Percentiles rank a stretch among this genome's conserved stretches.
Conservation (phyloP, 805 yeast species). For the Myxozyma mucilagina region DNA sequence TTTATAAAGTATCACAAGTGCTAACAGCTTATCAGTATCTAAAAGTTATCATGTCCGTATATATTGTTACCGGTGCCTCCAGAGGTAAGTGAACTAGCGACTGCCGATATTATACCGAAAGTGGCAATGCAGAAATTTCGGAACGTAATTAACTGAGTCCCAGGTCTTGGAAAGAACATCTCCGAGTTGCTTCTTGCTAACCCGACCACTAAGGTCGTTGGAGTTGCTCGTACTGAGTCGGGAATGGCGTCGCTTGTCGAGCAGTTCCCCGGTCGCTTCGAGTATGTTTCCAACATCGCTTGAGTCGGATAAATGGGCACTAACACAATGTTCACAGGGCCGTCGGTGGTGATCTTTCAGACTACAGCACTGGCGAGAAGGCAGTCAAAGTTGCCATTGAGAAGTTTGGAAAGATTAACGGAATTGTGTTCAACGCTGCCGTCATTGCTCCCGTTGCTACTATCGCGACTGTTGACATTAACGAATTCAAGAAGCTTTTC, state of each 20-base stretch:
- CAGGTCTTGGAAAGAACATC: slow-evolving; percentile 80
- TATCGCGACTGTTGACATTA: slow-evolving; percentile 52
- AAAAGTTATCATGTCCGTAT: slow-evolving; percentile 23
- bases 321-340: slow-evolving; percentile 29
- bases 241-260: slow-evolving; percentile 48
- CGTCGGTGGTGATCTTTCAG: slow-evolving; percentile 57
- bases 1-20: too few relatives aligned
- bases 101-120: background rate
- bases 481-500: slow-evolving; percentile 62
- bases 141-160: too few relatives aligned
- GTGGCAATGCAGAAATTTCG: too few relatives aligned
- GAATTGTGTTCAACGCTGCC: slow-evolving; percentile 70
- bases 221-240: slow-evolving; percentile 67
- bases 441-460: slow-evolving; percentile 72
- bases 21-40: background rate
- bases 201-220: slow-evolving; percentile 53
- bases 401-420: slow-evolving; percentile 53
- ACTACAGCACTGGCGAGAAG: slow-evolving; percentile 39
- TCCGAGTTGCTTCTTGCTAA: slow-evolving; percentile 51
- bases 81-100: slow-evolving; percentile 34
- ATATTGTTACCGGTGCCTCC: slow-evolving; percentile 44
- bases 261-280: slow-evolving; percentile 42
- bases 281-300: slow-evolving; percentile 30
- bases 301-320: too few relatives aligned
- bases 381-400: slow-evolving; percentile 48